Base-by-base conservation (phyloP, 2,329 filamentous ascomycete species). In the Diaporthe velutina region DNA sequence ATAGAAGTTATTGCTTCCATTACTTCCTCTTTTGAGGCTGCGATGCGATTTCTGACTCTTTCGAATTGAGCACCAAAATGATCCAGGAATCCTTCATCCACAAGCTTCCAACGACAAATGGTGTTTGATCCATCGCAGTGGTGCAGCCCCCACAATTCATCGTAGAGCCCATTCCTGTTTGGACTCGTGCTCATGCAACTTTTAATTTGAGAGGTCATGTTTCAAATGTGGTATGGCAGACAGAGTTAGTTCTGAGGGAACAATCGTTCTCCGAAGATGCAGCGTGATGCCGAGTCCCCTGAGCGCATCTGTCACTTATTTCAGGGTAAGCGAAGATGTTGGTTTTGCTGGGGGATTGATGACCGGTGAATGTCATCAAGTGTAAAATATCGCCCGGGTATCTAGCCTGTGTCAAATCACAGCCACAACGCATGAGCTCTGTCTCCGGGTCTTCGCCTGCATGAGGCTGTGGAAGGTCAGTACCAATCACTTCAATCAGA, bases 61-160 rank as follows among this genome's bases (percentile, higher is more conserved):
- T 61, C 15, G 13, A 45, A 61, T 19, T 61, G 58, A 12, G 38
- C 38, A 4, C 28, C 1, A 30, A 61, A 61, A 19, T 2, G 1
- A 10, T 61, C 8, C n/a, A 61, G 17, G 35, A 61, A 61, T 4
- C 35, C 38, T 3, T 28, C 58, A 61, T 61, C 38, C 13, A 61
- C 35, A 4, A 61, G 58, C n/a, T 28, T 61, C 58, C 58, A 61
- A 19, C 58, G 58, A 25, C 58, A 61, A 28, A 61, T 61, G 4
- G n/a, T 3, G 8, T 38, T n/a, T 4, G 38, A 61, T 22, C 58
- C 58, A 42, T 42, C 17, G 58, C 58, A 61, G 4, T 38, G 58
- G 7, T 61, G n/a, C 19, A 42, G 35, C 12, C 42, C 58, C 58
- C 58, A 61, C 25, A 61, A 4, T 42, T 28, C 38, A n/a, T 8